Conservation (phyloP, 1,139 yeast species). For the Geotrichum cucujoidarum region DNA sequence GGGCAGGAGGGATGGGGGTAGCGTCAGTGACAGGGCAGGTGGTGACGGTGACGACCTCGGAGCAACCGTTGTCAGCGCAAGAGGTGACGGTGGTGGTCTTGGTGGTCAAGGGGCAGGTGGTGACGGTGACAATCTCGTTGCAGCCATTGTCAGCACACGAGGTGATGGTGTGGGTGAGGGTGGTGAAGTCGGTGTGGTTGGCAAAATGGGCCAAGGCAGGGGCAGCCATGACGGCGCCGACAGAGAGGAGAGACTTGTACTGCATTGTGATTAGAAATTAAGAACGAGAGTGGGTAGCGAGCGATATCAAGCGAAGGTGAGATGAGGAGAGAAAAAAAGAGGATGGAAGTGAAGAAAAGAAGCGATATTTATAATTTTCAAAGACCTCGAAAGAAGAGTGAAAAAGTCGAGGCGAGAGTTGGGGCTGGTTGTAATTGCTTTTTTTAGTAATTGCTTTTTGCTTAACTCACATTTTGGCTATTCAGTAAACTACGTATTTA, state of each 20-base stretch:
- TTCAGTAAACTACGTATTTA: too few relatives aligned
- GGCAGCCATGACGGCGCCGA: conserved; percentile 7
- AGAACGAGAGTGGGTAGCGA: neutral
- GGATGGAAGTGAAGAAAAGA: neutral
- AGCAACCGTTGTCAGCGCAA: conserved; percentile 9
- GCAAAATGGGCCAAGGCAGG: conserved; percentile 3
- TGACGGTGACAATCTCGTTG: conserved; percentile 5
- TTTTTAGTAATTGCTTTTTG: too few relatives aligned
- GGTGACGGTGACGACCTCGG: conserved; percentile 10
- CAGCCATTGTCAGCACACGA: conserved; percentile 16
- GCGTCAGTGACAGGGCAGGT: conserved; percentile 13
- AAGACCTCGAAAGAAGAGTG: too few relatives aligned
- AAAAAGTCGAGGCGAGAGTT: too few relatives aligned
- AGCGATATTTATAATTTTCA: neutral
- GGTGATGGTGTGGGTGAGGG: conserved; percentile 15
- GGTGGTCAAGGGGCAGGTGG: conserved; percentile 11
- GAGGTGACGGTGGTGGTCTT: conserved; percentile 17
- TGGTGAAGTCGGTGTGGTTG: conserved; percentile 8
- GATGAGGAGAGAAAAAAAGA: neutral
- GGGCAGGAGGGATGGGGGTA: neutral
- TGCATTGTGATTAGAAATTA: conserved; percentile 5
- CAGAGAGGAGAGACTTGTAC: conserved; percentile 5
- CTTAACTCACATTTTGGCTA: too few relatives aligned
- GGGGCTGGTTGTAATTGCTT: too few relatives aligned
- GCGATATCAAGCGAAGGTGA: neutral